Conservation (phyloP, 1,284 basidiomycete species). For the Coniferiporia sulphurascens region DNA sequence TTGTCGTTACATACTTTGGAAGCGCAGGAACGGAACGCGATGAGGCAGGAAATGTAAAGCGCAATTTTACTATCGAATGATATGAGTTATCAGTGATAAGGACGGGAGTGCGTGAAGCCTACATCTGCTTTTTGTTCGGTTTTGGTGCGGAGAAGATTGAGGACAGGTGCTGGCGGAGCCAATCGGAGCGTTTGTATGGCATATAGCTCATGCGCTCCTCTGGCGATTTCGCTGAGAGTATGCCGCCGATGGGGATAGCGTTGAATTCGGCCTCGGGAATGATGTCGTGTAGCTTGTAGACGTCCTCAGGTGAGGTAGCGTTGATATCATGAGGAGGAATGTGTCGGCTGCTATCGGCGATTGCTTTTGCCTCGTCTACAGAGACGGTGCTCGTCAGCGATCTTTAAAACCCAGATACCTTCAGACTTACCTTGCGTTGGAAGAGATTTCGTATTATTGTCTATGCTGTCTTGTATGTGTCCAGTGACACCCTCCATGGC, state of each 20-base stretch:
- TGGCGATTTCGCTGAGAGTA: conserved; percentile 47
- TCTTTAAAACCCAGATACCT: neutral
- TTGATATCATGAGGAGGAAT: conserved; percentile 69
- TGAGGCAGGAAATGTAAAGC: conserved; percentile 74
- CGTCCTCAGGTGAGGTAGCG: conserved; percentile 63
- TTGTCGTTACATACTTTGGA: conserved; percentile 40
- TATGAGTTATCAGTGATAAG: conserved; percentile 8
- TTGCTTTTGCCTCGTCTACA: conserved; percentile 59
- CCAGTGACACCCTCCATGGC: conserved; percentile 80
- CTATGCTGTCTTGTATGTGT: conserved; percentile 78
- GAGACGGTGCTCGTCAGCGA: conserved; percentile 2
- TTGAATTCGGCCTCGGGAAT: conserved; percentile 77
- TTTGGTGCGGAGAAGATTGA: conserved; percentile 37
- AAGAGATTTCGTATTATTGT: conserved; percentile 60
- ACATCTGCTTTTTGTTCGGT: conserved; percentile 58
- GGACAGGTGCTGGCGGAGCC: conserved; percentile 60
- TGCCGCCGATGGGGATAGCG: conserved; percentile 47
- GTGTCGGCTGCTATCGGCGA: conserved; percentile 57
- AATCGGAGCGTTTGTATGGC: conserved; percentile 59
- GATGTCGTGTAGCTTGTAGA: conserved; percentile 73
- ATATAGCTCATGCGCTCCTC: conserved; percentile 52
- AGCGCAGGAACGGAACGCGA: conserved; percentile 57
- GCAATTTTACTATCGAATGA: conserved; percentile 56
- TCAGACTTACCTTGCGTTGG: conserved; percentile 55
- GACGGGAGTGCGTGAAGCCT: conserved; percentile 23